Conservation (phyloP, 345 rosid species). For the Linum lewisii region DNA sequence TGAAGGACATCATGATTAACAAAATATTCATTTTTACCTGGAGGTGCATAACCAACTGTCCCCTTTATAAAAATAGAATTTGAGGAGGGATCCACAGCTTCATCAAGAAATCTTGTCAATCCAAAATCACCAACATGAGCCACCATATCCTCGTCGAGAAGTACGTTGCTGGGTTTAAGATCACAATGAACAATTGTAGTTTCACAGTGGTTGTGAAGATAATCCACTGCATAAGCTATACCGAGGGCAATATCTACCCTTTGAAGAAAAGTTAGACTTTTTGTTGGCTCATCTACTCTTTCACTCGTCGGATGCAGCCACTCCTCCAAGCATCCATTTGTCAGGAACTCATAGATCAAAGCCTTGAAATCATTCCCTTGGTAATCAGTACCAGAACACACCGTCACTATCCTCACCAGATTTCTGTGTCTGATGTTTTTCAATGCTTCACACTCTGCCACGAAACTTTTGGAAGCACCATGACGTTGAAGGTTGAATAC, state of each 20-base stretch:
- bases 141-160: no score
- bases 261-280: neutral
- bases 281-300: neutral
- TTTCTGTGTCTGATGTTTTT: conserved; percentile 12
- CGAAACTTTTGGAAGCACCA: conserved; percentile 19
- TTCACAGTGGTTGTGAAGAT: conserved; percentile 4
- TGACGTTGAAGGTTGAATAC: conserved; percentile 10
- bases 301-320: conserved; percentile 4
- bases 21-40: neutral
- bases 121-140: no score
- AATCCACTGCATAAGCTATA: conserved; percentile 4
- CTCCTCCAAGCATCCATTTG: neutral
- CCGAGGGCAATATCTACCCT: conserved; percentile 5
- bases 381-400: conserved; percentile 10
- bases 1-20: no score
- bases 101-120: no score
- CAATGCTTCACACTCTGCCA: conserved; percentile 11
- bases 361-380: conserved; percentile 16
- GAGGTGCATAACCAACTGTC: conserved; percentile 3
- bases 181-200: no score
- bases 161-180: no score
- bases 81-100: no score
- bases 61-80: no score
- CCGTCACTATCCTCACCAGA: conserved; percentile 9
- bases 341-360: conserved; percentile 11